phyloP scores from a whole-genome alignment of 139 green algal species.

The Coelastrella sp. region DNA sequence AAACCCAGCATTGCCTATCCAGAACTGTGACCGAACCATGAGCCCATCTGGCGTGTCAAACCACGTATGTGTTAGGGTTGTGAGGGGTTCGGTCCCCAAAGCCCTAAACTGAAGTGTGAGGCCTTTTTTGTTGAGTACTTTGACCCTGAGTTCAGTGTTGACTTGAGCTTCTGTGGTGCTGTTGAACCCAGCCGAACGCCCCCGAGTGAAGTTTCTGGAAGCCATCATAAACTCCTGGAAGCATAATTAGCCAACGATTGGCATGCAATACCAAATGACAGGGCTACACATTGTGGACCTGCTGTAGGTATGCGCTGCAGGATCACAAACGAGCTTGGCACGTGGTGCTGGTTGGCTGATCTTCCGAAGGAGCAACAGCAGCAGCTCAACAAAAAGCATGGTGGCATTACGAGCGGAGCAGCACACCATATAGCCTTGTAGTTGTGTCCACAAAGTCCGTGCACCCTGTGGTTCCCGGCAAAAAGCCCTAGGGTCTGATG shows the following conservation, averaged over 20 bases:
- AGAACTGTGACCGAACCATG: neutral
- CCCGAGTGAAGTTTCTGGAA: neutral
- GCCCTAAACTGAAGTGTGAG: neutral
- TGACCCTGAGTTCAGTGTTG: neutral
- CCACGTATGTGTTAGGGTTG: slow-evolving; percentile 6
- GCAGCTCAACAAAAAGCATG: too few relatives aligned
- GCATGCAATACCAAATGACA: neutral
- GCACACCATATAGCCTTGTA: too few relatives aligned
- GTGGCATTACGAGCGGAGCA: too few relatives aligned
- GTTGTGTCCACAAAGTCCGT: too few relatives aligned
- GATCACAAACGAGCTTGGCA: too few relatives aligned
- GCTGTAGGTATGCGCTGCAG: neutral
- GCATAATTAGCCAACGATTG: neutral
- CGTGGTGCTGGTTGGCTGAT: too few relatives aligned
- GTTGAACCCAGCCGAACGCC: neutral
- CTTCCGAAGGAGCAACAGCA: too few relatives aligned
- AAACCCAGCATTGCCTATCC: neutral
- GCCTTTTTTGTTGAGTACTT: neutral
- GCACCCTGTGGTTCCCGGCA: too few relatives aligned
- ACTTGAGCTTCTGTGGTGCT: neutral
- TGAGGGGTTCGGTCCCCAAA: neutral
- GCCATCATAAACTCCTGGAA: slow-evolving; percentile 23
- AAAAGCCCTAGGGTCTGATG: too few relatives aligned
- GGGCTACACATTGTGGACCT: neutral
- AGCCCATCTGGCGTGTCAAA: neutral